Conservation (phyloP, 2,329 filamentous ascomycete genomes). For the Fusarium sulawesiense region DNA sequence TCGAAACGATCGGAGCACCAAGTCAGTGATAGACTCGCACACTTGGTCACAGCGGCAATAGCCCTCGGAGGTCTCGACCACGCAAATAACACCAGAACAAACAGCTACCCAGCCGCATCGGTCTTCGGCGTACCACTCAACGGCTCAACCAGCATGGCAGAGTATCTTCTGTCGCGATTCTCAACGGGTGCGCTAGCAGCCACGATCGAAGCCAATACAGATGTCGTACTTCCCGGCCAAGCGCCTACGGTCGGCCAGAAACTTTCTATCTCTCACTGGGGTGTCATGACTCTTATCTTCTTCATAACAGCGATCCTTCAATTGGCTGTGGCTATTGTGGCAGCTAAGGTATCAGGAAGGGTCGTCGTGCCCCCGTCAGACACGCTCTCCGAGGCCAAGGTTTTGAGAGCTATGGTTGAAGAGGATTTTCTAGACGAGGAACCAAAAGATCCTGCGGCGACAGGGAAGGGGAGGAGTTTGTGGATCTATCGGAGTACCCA, state of each 20-base stretch:
- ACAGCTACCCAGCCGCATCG: not conserved
- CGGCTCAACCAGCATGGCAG: not conserved
- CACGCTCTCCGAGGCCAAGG: not conserved
- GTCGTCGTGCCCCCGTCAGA: constrained; percentile 6
- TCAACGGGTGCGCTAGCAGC: not conserved
- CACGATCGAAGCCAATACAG: not conserved
- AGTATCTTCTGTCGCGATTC: constrained; percentile 7
- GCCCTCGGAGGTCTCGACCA: constrained; percentile 21
- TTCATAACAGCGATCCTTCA: constrained; percentile 6
- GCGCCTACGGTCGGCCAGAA: constrained; percentile 3
- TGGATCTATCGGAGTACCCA: constrained; percentile 2
- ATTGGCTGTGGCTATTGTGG: constrained; percentile 1
- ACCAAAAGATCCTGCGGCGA: not conserved
- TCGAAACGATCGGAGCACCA: constrained; percentile 1
- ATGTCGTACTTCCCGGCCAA: not conserved
- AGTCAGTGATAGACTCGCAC: constrained; percentile 5
- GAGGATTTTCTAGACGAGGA: not conserved
- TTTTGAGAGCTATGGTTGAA: constrained; percentile 6
- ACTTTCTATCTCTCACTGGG: constrained; percentile 7
- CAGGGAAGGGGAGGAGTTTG: not conserved
- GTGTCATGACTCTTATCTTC: not conserved
- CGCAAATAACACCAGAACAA: not conserved
- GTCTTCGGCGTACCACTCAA: not conserved
- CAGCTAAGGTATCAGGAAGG: not conserved
- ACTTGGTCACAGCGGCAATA: constrained; percentile 20